Evolutionary conservation across 208 protist species (phyloP), one percentile per base, ranked within the genome.

Genomic region (Crithidia expoeki): DNA sequence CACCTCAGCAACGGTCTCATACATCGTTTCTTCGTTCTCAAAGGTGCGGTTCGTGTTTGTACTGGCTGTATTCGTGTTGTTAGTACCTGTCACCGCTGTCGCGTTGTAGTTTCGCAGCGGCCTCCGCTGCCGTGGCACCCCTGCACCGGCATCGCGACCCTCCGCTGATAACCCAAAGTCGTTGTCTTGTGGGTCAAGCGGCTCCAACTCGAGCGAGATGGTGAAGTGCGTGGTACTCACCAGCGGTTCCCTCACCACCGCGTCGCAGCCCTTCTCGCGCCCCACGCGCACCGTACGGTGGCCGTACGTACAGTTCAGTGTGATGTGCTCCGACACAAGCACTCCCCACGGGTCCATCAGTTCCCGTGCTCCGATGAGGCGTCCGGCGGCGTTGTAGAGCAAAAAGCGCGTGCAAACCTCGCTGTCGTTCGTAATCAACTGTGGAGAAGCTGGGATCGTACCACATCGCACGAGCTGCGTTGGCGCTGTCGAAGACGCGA

Each of bases 151-250:
- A 30, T 4, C 21, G 51, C 28, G 14, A 2, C 51, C 30, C 11
- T 9, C 11, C 28, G 10, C 51, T 14, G n/a, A n/a, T n/a, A n/a
- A n/a, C n/a, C n/a, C n/a, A n/a, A n/a, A n/a, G n/a, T n/a, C n/a
- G n/a, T n/a, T n/a, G n/a, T n/a, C n/a, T n/a, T 55, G 46, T 9
- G 46, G 61, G 7, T 67, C 64, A 46, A 57, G 50, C 7, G 65
- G 72, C 62, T 92, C 83, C 17, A 81, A 64, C 62, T 81, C 77
- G 11, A 86, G 60, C 25, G 62, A 69, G 36, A 93, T 78, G 5
- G 71, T 79, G 63, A 90, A 93, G 65, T 93, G 88, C 19, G 79
- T 56, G 16, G 65, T 65, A 58, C 85, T 91, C 34, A 93, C 76
- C 1, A 72, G 57, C 30, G 74, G 55, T 46, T 85, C 72, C 23